These are phyloP conservation scores for Emericellopsis terricola DNA, from an alignment of 495 filamentous ascomycete species.

Conservation along the genomic window DNA sequence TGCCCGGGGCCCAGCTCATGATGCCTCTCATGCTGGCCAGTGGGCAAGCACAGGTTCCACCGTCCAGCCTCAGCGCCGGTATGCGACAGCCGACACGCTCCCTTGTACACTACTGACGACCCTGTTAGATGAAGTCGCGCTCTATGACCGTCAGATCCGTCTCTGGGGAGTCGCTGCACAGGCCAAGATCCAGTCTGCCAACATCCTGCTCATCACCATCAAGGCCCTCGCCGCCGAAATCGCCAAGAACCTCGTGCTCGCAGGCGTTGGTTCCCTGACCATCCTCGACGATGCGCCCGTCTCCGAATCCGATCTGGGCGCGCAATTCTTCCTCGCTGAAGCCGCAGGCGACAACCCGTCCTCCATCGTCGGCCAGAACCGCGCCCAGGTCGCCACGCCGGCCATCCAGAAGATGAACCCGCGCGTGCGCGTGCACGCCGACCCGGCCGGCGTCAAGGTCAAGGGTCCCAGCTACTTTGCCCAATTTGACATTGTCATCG, in stretches of 20 bases:
- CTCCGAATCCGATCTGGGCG: conserved; percentile 63
- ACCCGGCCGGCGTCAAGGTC: conserved; percentile 40
- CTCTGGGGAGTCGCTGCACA: conserved; percentile 95
- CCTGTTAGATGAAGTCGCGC: conserved; percentile 75
- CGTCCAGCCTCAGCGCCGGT: conserved; percentile 14
- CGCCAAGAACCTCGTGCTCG: conserved; percentile 92
- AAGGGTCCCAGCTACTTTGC: conserved; percentile 56
- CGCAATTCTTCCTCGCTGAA: conserved; percentile 74
- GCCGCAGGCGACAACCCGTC: conserved; percentile 21
- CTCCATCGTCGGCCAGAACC: conserved; percentile 56
- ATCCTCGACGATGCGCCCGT: conserved; percentile 68
- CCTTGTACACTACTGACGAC: not conserved
- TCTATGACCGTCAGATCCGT: conserved; percentile 97
- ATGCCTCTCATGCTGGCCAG: conserved; percentile 1
- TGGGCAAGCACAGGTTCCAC: not conserved
- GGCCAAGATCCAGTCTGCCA: conserved; percentile 70
- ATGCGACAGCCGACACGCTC: conserved; percentile 1
- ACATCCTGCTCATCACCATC: conserved; percentile 77
- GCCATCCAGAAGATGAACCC: conserved; percentile 77
- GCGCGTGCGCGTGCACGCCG: conserved; percentile 57
- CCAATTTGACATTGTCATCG: conserved; percentile 72
- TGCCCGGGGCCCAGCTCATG: not conserved
- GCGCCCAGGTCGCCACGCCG: conserved; percentile 66
- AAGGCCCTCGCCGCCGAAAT: conserved; percentile 87
- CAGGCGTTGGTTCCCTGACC: conserved; percentile 82